These are phyloP conservation scores for Leptographium galeiforme DNA, from an alignment of 2,329 filamentous ascomycete genomes.

Conservation along the genomic window DNA sequence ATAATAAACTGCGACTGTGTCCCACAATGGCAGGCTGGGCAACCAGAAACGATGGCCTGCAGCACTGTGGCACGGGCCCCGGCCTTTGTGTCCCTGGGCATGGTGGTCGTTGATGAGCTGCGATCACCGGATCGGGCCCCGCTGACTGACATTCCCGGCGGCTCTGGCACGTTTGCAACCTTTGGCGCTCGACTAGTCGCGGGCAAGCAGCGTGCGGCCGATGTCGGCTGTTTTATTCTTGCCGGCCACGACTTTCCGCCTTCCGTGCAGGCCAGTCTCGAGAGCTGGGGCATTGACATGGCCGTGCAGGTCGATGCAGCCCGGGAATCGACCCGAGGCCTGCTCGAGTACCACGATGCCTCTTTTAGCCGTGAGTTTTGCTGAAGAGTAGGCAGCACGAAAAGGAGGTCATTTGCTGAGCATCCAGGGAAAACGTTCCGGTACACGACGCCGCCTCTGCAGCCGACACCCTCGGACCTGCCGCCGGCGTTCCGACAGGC, in stretches of 20 bases:
- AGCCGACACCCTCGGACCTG: conserved; percentile 1
- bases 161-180: conserved; percentile 1
- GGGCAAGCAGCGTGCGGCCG: neutral
- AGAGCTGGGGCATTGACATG: neutral
- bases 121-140: neutral
- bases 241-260: conserved; percentile 2
- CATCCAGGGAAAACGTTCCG: neutral
- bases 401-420: neutral
- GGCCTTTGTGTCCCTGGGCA: conserved; percentile 1
- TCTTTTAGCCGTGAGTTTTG: conserved; percentile 1
- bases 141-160: neutral
- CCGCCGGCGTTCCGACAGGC: neutral
- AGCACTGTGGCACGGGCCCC: neutral
- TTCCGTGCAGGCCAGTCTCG: neutral
- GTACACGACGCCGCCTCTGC: conserved; percentile 2
- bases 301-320: neutral
- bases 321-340: neutral
- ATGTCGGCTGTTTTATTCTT: conserved; percentile 4
- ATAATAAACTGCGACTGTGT: neutral
- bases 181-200: conserved; percentile 1
- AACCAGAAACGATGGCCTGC: too few species aligned
- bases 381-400: neutral
- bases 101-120: conserved; percentile 3
- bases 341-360: conserved; percentile 1
- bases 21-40: neutral